These are phyloP conservation scores for Cyclanthera cordifolia DNA, from an alignment of 306 rosid species.

Conservation along the genomic window DNA sequence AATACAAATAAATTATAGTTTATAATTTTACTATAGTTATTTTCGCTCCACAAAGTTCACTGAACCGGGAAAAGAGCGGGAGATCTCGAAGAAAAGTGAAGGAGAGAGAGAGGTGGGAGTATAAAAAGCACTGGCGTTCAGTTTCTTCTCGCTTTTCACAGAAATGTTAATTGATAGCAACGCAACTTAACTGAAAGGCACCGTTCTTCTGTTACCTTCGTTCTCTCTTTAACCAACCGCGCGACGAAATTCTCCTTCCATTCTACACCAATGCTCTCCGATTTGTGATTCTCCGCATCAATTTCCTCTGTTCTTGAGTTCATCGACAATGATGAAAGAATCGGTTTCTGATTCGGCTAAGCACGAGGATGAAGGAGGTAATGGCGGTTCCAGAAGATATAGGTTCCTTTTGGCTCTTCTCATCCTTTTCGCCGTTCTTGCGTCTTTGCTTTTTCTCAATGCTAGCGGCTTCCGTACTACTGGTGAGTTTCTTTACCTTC, in stretches of 20 bases:
- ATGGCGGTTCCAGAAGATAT: background rate
- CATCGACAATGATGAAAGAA: background rate
- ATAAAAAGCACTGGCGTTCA: background rate
- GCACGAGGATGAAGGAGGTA: background rate
- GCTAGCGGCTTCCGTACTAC: background rate
- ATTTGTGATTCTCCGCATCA: background rate
- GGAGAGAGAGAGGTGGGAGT: background rate
- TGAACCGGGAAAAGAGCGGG: background rate
- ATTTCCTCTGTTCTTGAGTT: background rate
- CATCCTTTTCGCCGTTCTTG: background rate
- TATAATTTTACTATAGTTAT: too few relatives aligned
- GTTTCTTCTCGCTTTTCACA: background rate
- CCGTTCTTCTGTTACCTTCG: background rate
- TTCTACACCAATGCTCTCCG: background rate
- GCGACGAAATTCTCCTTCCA: background rate
- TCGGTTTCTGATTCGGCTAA: background rate
- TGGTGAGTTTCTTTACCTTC: background rate
- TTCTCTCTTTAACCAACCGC: background rate
- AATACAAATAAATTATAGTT: too few relatives aligned
- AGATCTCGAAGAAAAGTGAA: background rate
- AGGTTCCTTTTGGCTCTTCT: background rate
- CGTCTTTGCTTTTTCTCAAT: background rate
- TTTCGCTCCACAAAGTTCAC: background rate
- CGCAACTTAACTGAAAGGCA: constrained; percentile 4
- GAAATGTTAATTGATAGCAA: background rate